phyloP scores from a whole-genome alignment of 116 monocot genomes.

The Dioscorea cayenensis region DNA sequence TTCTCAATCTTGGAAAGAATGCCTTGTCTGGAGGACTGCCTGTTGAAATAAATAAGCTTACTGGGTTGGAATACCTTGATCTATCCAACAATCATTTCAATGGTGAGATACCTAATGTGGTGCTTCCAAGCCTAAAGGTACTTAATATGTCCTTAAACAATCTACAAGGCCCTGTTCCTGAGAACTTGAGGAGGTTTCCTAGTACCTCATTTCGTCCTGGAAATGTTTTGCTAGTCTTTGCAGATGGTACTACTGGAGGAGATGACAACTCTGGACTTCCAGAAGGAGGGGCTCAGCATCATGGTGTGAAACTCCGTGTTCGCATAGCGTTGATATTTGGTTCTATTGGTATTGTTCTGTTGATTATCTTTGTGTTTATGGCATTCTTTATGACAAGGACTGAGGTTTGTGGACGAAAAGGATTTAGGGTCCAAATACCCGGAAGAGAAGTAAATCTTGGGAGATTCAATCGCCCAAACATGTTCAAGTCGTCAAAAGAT shows the following conservation, averaged over 20 bases:
- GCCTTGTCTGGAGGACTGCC: constrained; percentile 68
- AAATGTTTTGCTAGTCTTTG: constrained; percentile 48
- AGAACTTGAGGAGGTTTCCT: constrained; percentile 55
- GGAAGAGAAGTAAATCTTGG: constrained; percentile 45
- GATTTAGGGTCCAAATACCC: constrained; percentile 21
- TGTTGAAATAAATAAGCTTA: constrained; percentile 55
- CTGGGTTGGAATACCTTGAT: constrained; percentile 55
- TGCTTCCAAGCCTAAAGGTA: constrained; percentile 34
- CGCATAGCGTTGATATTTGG: constrained; percentile 48
- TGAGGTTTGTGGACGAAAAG: constrained; percentile 50
- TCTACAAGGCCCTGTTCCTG: constrained; percentile 68
- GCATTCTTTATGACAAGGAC: constrained; percentile 44
- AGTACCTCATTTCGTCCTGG: constrained; percentile 68
- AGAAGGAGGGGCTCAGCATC: constrained; percentile 12
- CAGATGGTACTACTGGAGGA: constrained; percentile 23
- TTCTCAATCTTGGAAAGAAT: constrained; percentile 54
- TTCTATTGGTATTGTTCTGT: constrained; percentile 49
- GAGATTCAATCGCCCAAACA: constrained; percentile 24
- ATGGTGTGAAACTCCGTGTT: constrained; percentile 26
- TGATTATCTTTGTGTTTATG: constrained; percentile 44
- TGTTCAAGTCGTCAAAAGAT: constrained; percentile 54
- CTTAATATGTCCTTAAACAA: constrained; percentile 80
- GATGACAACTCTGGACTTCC: constrained; percentile 17
- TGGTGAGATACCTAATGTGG: constrained; percentile 65
- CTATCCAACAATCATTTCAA: constrained; percentile 66